Percentiles rank a stretch among this genome's conserved stretches.
phyloP scores from a whole-genome alignment of 1,139 yeast genomes.

The Suhomyces anneliseae region DNA sequence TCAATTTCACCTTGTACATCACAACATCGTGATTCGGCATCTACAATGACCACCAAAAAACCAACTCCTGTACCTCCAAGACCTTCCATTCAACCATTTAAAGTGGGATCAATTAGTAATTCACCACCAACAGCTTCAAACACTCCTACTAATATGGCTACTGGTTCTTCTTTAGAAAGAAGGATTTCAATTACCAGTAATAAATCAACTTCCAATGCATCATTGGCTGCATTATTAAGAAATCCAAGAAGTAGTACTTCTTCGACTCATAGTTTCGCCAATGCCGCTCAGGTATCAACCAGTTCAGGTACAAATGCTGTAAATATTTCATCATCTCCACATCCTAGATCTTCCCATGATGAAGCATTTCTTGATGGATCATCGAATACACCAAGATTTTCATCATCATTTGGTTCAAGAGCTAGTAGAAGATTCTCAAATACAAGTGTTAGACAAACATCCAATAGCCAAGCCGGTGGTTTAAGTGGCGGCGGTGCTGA shows the following conservation, averaged over 20 bases:
- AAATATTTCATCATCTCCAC: slow-evolving; percentile 19
- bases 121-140: slow-evolving; percentile 38
- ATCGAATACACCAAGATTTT: slow-evolving; percentile 45
- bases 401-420: slow-evolving; percentile 59
- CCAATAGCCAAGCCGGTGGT: slow-evolving; percentile 14
- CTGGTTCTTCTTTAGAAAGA: slow-evolving; percentile 38
- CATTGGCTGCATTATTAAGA: slow-evolving; percentile 53
- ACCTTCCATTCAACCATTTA: slow-evolving; percentile 56
- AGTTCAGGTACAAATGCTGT: slow-evolving; percentile 9
- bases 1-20: slow-evolving; percentile 36
- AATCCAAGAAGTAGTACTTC: slow-evolving; percentile 41
- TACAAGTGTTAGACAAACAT: slow-evolving; percentile 34
- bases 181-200: slow-evolving; percentile 47
- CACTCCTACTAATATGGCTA: slow-evolving; percentile 19
- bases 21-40: slow-evolving; percentile 4
- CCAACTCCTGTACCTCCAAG: slow-evolving; percentile 24
- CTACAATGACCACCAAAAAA: slow-evolving; percentile 13
- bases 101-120: slow-evolving; percentile 58
- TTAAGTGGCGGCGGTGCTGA: slow-evolving; percentile 20
- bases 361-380: slow-evolving; percentile 29
- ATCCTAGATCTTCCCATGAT: slow-evolving; percentile 44
- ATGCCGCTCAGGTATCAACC: slow-evolving; percentile 31
- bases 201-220: slow-evolving; percentile 54
- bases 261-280: slow-evolving; percentile 31
- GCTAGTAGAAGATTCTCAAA: slow-evolving; percentile 45